Percentiles rank a stretch among this genome's conserved stretches.
These are phyloP conservation scores for Fusarium sp. DNA, from an alignment of 2,329 filamentous ascomycete genomes.

Conservation along the genomic window DNA sequence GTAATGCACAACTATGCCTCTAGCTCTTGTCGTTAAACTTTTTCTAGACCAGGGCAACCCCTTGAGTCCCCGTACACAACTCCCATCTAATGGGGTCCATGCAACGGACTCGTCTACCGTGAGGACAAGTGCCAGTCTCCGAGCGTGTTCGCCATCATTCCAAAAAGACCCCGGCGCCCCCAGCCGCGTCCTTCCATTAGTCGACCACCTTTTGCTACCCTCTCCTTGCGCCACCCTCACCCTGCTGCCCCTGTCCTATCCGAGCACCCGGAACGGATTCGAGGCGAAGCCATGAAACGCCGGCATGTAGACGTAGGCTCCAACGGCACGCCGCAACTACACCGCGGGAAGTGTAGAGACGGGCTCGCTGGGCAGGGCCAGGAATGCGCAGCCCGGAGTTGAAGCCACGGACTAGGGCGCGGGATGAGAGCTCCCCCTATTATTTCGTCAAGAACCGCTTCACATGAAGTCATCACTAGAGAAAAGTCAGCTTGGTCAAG, in stretches of 20 bases:
- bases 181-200: slow-evolving; percentile 2
- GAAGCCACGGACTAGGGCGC: slow-evolving; percentile 13
- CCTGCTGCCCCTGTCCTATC: slow-evolving; percentile 13
- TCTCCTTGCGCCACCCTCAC: slow-evolving; percentile 13
- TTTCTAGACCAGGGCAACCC: slow-evolving; percentile 5
- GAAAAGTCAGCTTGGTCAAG: slow-evolving; percentile 31
- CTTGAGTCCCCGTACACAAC: slow-evolving; percentile 3
- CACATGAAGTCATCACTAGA: slow-evolving; percentile 76
- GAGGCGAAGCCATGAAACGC: slow-evolving; percentile 18
- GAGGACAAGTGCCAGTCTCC: slow-evolving; percentile 8
- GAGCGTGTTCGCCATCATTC: slow-evolving; percentile 15
- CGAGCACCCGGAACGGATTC: slow-evolving; percentile 11
- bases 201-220: slow-evolving; percentile 8
- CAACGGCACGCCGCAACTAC: slow-evolving; percentile 9
- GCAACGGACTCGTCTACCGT: slow-evolving; percentile 7
- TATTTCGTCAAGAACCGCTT: slow-evolving; percentile 46
- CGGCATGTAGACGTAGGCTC: slow-evolving; percentile 1
- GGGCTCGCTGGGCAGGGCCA: slow-evolving; percentile 13
- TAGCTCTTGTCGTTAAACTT: slow-evolving; percentile 7
- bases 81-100: slow-evolving; percentile 15
- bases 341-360: neutral
- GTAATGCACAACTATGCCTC: slow-evolving; percentile 3
- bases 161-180: slow-evolving; percentile 5
- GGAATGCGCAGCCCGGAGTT: slow-evolving; percentile 15
- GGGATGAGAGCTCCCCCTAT: slow-evolving; percentile 14